Conservation (phyloP, 2,329 filamentous ascomycete genomes). For the Apiospora pterosperma region DNA sequence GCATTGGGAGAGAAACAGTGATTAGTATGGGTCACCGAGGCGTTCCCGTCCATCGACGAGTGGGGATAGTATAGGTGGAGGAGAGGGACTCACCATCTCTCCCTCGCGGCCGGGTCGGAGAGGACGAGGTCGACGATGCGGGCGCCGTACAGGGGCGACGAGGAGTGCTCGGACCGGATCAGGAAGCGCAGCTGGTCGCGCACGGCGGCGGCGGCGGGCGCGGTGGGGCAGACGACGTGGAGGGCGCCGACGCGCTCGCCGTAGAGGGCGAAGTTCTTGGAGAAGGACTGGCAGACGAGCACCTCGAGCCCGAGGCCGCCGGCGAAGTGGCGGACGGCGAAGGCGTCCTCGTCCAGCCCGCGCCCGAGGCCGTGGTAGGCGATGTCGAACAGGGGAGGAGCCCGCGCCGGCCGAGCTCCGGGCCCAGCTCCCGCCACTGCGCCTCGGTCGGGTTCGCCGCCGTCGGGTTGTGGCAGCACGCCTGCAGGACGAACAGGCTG, state of each 20-base stretch:
- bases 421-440: too few relatives aligned
- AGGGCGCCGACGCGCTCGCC: constrained; percentile 31
- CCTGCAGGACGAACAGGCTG: too few relatives aligned
- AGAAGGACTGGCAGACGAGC: constrained; percentile 32
- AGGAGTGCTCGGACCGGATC: constrained; percentile 25
- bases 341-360: constrained; percentile 30
- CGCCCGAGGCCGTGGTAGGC: constrained; percentile 34
- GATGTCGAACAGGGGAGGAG: constrained; percentile 32
- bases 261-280: constrained; percentile 37
- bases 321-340: constrained; percentile 22
- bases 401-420: too few relatives aligned
- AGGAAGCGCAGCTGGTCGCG: constrained; percentile 24
- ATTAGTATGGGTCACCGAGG: too few relatives aligned
- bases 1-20: too few relatives aligned
- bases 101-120: constrained; percentile 9
- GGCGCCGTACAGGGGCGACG: constrained; percentile 24
- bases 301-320: constrained; percentile 25
- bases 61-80: too few relatives aligned
- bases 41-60: too few relatives aligned
- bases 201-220: constrained; percentile 16
- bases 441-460: too few relatives aligned
- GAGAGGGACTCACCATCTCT: constrained; percentile 13
- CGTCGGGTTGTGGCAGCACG: too few relatives aligned
- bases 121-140: constrained; percentile 22
- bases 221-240: constrained; percentile 19